These are phyloP conservation scores for Biscutella auriculata DNA, from an alignment of 441 rosid species.

Conservation along the genomic window DNA sequence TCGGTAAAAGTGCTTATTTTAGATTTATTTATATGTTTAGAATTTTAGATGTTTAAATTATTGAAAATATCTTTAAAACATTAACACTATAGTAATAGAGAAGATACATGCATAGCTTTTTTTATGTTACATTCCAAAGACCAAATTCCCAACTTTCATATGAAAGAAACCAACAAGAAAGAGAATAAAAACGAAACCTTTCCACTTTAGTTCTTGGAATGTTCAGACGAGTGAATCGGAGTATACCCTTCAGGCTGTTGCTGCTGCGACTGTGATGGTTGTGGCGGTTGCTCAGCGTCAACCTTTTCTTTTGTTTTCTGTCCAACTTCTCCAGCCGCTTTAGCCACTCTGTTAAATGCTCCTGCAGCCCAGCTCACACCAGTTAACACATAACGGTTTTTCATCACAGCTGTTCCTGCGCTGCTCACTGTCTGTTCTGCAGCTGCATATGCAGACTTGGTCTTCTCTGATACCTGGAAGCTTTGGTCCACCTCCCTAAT, in stretches of 20 bases:
- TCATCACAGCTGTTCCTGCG: conserved; percentile 55
- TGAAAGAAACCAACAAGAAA: conserved; percentile 1
- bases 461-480: conserved; percentile 84
- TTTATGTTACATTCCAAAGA: conserved; percentile 11
- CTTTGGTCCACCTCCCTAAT: conserved; percentile 71
- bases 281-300: conserved; percentile 54
- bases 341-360: conserved; percentile 67
- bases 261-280: conserved; percentile 38
- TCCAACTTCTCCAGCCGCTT: conserved; percentile 91
- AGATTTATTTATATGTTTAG: background rate
- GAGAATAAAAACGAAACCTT: background rate
- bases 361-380: conserved; percentile 78
- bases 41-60: background rate
- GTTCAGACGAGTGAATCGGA: conserved; percentile 56
- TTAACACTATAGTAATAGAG: background rate
- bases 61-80: background rate
- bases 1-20: background rate
- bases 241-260: conserved; percentile 44
- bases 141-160: background rate
- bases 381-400: conserved; percentile 50
- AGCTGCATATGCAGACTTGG: conserved; percentile 65
- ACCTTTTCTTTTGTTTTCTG: conserved; percentile 88
- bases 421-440: conserved; percentile 55
- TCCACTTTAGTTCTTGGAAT: conserved; percentile 28
- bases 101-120: background rate